Conservation (phyloP, 1,284 basidiomycete species). For the Afroboletus lepidellus region DNA sequence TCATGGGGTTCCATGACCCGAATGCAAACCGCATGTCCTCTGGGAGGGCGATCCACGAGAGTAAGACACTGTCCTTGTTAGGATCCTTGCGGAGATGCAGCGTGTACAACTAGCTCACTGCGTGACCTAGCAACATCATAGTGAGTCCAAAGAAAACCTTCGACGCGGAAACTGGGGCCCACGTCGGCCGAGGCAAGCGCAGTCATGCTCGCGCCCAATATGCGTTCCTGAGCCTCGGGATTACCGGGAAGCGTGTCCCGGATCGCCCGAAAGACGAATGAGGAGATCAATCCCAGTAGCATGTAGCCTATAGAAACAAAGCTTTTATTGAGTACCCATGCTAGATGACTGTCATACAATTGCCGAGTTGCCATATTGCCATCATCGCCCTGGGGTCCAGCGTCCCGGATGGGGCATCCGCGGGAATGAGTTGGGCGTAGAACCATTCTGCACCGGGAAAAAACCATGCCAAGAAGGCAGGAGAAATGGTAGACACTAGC, state of each 20-base stretch:
- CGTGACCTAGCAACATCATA: constrained; percentile 35
- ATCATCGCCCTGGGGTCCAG: constrained; percentile 58
- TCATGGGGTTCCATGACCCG: constrained; percentile 63
- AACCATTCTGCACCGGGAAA: constrained; percentile 71
- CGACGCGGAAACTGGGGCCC: constrained; percentile 27
- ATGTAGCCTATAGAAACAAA: constrained; percentile 54
- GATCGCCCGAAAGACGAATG: constrained; percentile 68
- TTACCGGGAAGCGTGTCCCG: constrained; percentile 60
- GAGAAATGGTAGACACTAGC: constrained; percentile 60
- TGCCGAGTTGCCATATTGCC: constrained; percentile 70
- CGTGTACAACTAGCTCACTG: constrained; percentile 48
- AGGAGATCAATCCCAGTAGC: constrained; percentile 63
- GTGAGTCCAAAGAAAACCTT: neutral
- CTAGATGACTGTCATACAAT: constrained; percentile 45
- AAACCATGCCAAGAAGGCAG: constrained; percentile 58
- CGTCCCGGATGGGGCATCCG: constrained; percentile 32
- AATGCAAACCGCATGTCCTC: constrained; percentile 50
- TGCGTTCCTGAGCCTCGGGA: constrained; percentile 64
- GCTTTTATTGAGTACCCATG: neutral
- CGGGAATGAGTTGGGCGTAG: constrained; percentile 65
- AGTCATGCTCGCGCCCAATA: constrained; percentile 61
- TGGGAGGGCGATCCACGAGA: constrained; percentile 59
- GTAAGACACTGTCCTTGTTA: constrained; percentile 48
- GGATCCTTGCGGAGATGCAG: neutral
- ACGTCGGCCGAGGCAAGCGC: constrained; percentile 75